phyloP scores from a whole-genome alignment of 176 grass and related monocot species.

The Tillandsia leiboldiana region DNA sequence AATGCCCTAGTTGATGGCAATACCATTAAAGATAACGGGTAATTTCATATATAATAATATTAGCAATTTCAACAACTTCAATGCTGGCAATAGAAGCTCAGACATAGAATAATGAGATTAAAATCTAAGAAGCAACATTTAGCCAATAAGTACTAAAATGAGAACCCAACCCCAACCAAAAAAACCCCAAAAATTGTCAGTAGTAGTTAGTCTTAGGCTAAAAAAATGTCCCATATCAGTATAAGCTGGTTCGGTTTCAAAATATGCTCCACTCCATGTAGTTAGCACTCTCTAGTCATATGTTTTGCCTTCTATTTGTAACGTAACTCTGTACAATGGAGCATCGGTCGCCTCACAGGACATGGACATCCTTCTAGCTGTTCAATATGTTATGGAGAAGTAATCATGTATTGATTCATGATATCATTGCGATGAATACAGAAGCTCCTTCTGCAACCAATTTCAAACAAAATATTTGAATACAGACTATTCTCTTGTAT shows the following conservation, averaged over 20 bases:
- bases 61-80: neutral
- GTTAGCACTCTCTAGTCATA: neutral
- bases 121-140: too few species aligned
- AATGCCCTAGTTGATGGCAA: too few species aligned
- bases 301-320: neutral
- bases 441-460: neutral
- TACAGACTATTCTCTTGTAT: neutral
- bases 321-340: neutral
- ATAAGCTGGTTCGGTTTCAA: neutral
- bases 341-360: neutral
- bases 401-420: neutral
- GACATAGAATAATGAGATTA: too few species aligned
- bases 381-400: neutral
- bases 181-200: neutral
- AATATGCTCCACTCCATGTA: neutral
- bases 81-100: too few species aligned
- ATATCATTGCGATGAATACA: neutral
- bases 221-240: neutral
- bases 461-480: neutral
- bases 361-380: neutral
- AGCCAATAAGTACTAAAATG: too few species aligned
- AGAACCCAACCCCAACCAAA: neutral
- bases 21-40: too few species aligned
- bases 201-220: neutral
- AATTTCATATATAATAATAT: neutral